Conservation (phyloP, 495 filamentous ascomycete genomes). For the Neurospora sp. region DNA sequence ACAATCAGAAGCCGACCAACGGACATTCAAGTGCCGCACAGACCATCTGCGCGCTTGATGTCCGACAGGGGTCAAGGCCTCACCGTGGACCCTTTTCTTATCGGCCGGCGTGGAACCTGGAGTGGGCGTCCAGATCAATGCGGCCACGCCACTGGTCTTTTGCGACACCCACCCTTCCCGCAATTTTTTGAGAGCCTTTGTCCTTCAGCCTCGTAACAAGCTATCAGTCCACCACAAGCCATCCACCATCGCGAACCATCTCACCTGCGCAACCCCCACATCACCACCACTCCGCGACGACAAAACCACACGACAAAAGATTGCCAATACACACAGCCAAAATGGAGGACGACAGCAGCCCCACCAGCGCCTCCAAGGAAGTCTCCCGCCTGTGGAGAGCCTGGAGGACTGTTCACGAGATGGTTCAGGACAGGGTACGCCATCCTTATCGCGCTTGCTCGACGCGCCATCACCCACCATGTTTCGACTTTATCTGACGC, state of each 20-base stretch:
- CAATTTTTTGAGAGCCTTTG: slow-evolving; percentile 13
- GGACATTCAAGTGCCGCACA: neutral
- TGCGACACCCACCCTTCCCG: slow-evolving; percentile 1
- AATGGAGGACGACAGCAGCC: slow-evolving; percentile 46
- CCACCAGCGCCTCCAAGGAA: slow-evolving; percentile 42
- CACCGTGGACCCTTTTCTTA: neutral
- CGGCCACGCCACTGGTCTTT: neutral
- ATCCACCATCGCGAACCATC: neutral
- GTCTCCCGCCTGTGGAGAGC: slow-evolving; percentile 76
- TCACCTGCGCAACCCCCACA: neutral
- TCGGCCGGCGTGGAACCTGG: neutral
- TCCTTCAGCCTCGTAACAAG: slow-evolving; percentile 6
- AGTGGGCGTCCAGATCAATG: neutral
- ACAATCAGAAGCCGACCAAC: neutral
- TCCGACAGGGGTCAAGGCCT: neutral
- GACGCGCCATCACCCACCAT: neutral
- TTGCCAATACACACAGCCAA: neutral
- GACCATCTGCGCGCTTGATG: neutral
- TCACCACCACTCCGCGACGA: slow-evolving; percentile 3
- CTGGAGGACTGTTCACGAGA: slow-evolving; percentile 78
- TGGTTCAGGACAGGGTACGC: slow-evolving; percentile 71
- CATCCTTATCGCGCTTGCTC: neutral
- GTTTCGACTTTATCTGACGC: neutral
- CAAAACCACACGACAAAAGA: neutral
- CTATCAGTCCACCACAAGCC: neutral